phyloP scores from a whole-genome alignment of 345 rosid species.

The Syzygium oleosum region DNA sequence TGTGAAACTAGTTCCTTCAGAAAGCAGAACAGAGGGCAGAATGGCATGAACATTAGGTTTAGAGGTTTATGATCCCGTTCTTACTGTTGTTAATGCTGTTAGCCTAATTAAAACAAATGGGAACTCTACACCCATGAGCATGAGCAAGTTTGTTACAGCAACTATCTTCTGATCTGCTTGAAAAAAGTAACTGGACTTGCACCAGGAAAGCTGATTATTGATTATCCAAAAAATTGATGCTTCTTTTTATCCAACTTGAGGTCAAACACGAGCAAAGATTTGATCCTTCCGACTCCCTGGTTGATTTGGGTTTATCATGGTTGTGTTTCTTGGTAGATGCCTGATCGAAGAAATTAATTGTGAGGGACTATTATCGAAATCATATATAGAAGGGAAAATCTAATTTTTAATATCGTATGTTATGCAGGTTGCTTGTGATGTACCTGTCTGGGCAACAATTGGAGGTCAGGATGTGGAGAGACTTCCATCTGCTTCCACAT shows the following conservation, averaged over 20 bases:
- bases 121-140: background rate
- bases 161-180: background rate
- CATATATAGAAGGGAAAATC: background rate
- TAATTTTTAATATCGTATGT: background rate
- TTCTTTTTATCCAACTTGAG: background rate
- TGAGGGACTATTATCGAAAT: background rate
- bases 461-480: slow-evolving; percentile 98
- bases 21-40: background rate
- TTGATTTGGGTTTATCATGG: background rate
- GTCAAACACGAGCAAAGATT: background rate
- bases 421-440: slow-evolving; percentile 73
- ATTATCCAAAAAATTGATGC: background rate
- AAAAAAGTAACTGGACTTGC: background rate
- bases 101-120: background rate
- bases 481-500: slow-evolving; percentile 98
- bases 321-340: background rate
- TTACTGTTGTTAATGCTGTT: background rate
- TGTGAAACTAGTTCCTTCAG: background rate
- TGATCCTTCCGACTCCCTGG: background rate
- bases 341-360: background rate
- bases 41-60: background rate
- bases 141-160: background rate
- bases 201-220: background rate
- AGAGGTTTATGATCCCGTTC: background rate
- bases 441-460: slow-evolving; percentile 81